Evolutionary conservation across 2,329 filamentous ascomycete species (phyloP).

Genomic region (Coniochaeta ligniaria): DNA sequence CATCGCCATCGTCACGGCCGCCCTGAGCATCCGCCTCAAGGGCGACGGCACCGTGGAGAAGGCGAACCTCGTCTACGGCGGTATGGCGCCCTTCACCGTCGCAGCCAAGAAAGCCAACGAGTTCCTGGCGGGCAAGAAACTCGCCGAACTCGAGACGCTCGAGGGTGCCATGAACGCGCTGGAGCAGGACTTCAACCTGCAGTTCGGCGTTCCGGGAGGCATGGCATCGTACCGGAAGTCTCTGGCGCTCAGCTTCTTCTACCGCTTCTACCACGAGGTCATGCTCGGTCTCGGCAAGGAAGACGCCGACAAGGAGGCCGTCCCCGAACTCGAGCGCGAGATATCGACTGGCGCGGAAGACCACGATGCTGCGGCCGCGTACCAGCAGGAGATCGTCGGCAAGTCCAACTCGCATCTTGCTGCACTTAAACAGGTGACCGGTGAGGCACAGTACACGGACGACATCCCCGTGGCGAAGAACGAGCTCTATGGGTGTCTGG

Average conservation of each 20-base stretch:
- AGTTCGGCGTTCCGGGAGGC: conserved; percentile 86
- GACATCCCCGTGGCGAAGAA: conserved; percentile 84
- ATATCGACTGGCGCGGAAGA: conserved; percentile 80
- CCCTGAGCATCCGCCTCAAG: conserved; percentile 67
- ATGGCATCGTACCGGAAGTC: conserved; percentile 97
- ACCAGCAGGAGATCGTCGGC: conserved; percentile 75
- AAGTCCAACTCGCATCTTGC: conserved; percentile 83
- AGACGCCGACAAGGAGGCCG: conserved; percentile 60
- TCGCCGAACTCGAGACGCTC: conserved; percentile 73
- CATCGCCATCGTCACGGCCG: conserved; percentile 92
- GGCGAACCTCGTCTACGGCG: conserved; percentile 81
- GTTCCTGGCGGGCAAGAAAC: conserved; percentile 69
- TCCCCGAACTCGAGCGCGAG: conserved; percentile 77
- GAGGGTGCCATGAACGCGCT: conserved; percentile 86
- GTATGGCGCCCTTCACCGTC: conserved; percentile 91
- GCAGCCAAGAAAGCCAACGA: conserved; percentile 70
- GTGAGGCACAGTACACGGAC: conserved; percentile 93
- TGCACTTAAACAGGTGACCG: conserved; percentile 87
- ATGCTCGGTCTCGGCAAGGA: conserved; percentile 50
- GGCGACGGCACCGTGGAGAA: conserved; percentile 64
- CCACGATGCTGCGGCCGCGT: conserved; percentile 64
- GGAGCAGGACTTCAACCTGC: conserved; percentile 82
- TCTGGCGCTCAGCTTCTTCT: conserved; percentile 88
- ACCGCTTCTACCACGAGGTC: conserved; percentile 91
- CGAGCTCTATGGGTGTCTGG: conserved; percentile 80